Base-by-base conservation (phyloP, 768 basidiomycete species). In the Mrakia blollopis region DNA sequence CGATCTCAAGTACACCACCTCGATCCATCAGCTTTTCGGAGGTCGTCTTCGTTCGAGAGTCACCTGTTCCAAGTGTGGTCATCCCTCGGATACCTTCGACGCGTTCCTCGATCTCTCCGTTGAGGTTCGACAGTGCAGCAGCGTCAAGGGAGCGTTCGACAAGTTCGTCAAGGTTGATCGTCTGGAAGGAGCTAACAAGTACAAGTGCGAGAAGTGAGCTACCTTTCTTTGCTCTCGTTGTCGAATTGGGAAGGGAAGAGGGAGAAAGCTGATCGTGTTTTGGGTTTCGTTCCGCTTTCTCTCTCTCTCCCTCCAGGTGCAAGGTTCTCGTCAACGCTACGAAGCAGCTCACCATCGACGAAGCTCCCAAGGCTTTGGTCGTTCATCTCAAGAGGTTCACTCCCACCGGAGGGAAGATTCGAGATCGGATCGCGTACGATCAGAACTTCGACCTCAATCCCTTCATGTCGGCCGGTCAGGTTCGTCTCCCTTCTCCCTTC, bases 41-140 rank as follows among this genome's bases (percentile, higher is more conserved):
- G 97, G 97, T 28, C 88, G 88, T 73, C 85, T 98, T 62, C 91
- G 95, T 32, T 98, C 95, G 13, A 88, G 97, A 37, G 96, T 99
- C 73, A 89, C 89, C 25, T 98, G 97, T 84, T 84, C 85, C 41
- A 87, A 88, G 78, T 99, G 97, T 83, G 85, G 87, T 11, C 85
- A 94, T 84, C 91, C 92, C 81, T 94, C 92, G 83, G 97, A 99
- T 84, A 99, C 97, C 3, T 95, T 94, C 82, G 97, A 99, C 86
- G 89, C 90, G 79, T 92, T 95, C 81, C 87, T 98, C 73, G 97
- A 99, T 84, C 87, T 99, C 72, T 94, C 92, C 82, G 85, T 99
- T 78, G 97, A 98, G 83, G 91, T 98, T 76, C 86, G 67, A 11
- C 35, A 68, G 28, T 75, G 72, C 63, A 28, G 50, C 65, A 86